These are phyloP conservation scores for Ceratocystis smalleyi DNA, from an alignment of 2,329 filamentous ascomycete species.

Conservation along the genomic window DNA sequence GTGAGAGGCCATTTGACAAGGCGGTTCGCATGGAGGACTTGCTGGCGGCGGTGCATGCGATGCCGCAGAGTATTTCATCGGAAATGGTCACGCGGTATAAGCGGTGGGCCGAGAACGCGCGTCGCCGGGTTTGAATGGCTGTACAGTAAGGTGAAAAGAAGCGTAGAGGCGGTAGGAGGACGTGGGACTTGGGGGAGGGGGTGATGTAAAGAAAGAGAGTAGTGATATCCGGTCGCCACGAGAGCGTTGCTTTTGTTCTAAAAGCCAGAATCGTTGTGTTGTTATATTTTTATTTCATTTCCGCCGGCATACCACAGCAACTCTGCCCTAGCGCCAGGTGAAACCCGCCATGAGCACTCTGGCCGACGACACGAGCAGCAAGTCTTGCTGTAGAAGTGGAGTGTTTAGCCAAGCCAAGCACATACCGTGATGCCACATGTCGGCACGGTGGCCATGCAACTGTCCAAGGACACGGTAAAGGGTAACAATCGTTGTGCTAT, in stretches of 20 bases:
- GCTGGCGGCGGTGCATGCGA: slow-evolving; percentile 2
- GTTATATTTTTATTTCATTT: not conserved
- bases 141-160: slow-evolving; percentile 16
- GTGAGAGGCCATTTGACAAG: slow-evolving; percentile 12
- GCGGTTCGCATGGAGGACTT: slow-evolving; percentile 14
- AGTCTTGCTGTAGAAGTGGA: too few species aligned
- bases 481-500: too few species aligned
- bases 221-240: not conserved
- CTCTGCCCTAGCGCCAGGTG: too few species aligned
- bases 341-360: too few species aligned
- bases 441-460: too few species aligned
- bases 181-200: not conserved
- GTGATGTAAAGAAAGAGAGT: not conserved
- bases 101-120: slow-evolving; percentile 11
- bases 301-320: too few species aligned
- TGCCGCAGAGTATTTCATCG: slow-evolving; percentile 13
- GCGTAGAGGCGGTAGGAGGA: not conserved
- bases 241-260: not conserved
- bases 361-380: too few species aligned
- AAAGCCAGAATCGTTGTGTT: not conserved
- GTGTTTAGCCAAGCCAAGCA: too few species aligned
- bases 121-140: slow-evolving; percentile 12
- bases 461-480: too few species aligned
- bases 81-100: slow-evolving; percentile 14
- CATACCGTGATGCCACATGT: too few species aligned